These are phyloP conservation scores for Eremothecium coryli DNA, from an alignment of 1,139 yeast species.

Conservation along the genomic window DNA sequence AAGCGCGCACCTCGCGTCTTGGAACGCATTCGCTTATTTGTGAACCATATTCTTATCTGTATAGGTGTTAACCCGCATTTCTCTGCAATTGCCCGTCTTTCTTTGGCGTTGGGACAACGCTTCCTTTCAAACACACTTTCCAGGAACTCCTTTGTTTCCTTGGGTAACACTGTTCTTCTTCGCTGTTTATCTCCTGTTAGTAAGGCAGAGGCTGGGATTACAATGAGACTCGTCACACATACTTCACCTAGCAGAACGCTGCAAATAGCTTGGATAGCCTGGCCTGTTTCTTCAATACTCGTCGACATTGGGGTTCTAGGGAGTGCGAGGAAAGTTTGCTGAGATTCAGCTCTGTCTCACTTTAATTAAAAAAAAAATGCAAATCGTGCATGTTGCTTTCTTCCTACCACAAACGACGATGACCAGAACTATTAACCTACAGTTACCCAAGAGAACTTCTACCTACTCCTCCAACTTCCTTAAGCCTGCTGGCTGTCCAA, in stretches of 20 bases:
- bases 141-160: conserved; percentile 12
- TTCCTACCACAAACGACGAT: conserved; percentile 1
- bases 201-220: conserved; percentile 3
- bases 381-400: not conserved
- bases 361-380: conserved; percentile 2
- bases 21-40: conserved; percentile 7
- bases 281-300: conserved; percentile 3
- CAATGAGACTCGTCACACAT: conserved; percentile 5
- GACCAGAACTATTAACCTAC: conserved; percentile 2
- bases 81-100: conserved; percentile 13
- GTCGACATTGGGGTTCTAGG: conserved; percentile 1
- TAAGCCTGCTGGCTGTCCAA: conserved; percentile 5
- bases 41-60: conserved; percentile 15
- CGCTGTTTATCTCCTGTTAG: conserved; percentile 5
- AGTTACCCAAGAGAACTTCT: conserved; percentile 5
- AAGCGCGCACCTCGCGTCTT: conserved; percentile 25
- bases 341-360: conserved; percentile 1
- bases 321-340: conserved; percentile 1
- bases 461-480: conserved; percentile 4
- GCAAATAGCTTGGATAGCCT: conserved; percentile 1
- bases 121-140: conserved; percentile 13
- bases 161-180: conserved; percentile 10
- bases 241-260: conserved; percentile 6
- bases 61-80: conserved; percentile 13
- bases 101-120: conserved; percentile 13